phyloP scores from a whole-genome alignment of 2,329 filamentous ascomycete genomes.

The Penicillium frequentans region DNA sequence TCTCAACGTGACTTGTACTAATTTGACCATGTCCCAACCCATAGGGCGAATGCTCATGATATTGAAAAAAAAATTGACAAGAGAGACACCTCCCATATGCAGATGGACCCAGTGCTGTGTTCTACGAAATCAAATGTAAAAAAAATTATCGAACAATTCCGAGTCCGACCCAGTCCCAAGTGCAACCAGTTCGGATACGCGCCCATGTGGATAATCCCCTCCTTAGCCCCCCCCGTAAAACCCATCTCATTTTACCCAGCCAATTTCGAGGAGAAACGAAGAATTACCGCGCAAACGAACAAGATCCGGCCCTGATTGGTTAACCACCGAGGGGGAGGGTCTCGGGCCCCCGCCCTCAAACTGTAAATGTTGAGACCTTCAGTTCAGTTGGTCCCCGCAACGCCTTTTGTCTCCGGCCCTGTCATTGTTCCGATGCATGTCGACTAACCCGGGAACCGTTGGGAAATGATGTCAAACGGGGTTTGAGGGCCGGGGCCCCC shows the following conservation, averaged over 20 bases:
- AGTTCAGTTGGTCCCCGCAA: conserved; percentile 7
- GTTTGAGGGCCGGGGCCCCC: neutral
- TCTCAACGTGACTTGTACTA: neutral
- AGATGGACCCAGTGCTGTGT: neutral
- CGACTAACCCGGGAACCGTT: conserved; percentile 11
- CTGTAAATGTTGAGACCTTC: conserved; percentile 13
- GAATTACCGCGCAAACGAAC: conserved; percentile 8
- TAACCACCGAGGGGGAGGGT: conserved; percentile 4
- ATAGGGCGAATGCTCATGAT: neutral
- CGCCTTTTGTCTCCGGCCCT: neutral
- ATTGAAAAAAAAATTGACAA: neutral
- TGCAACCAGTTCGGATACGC: neutral
- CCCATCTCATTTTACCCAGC: conserved; percentile 2
- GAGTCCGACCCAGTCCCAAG: neutral
- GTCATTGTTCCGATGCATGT: conserved; percentile 14
- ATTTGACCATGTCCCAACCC: neutral
- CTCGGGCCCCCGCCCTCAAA: conserved; percentile 16
- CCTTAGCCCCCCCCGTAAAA: neutral
- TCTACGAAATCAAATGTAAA: neutral
- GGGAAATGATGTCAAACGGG: conserved; percentile 12
- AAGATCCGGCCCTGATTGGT: conserved; percentile 6
- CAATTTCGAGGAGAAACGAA: conserved; percentile 17
- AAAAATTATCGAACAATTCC: neutral
- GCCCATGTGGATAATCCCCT: neutral
- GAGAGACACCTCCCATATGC: neutral